Conservation (phyloP, 805 yeast species). For the Ogataea thermomethanolica region DNA sequence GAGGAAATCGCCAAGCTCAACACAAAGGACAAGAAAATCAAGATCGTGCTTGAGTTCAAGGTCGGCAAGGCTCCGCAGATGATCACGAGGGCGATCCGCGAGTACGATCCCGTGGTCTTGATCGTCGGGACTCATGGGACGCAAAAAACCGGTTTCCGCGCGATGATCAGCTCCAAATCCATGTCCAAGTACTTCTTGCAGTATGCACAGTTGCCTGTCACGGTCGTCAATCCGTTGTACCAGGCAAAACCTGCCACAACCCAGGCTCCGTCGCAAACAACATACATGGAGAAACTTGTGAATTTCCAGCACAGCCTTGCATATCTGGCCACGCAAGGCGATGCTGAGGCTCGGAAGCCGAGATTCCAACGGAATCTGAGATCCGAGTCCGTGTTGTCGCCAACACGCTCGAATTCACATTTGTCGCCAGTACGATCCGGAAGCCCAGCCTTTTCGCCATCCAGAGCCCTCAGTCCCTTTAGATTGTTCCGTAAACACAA, state of each 20-base stretch:
- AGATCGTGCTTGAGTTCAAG: slow-evolving; percentile 41
- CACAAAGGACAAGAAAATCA: slow-evolving; percentile 35
- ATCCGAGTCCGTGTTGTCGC: slow-evolving; percentile 17
- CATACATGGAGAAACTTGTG: slow-evolving; percentile 2
- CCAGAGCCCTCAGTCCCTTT: slow-evolving; percentile 32
- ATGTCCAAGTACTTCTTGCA: slow-evolving; percentile 47
- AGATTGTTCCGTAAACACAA: slow-evolving; percentile 22
- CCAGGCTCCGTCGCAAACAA: not conserved
- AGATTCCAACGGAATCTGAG: slow-evolving; percentile 25
- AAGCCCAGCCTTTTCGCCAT: slow-evolving; percentile 33
- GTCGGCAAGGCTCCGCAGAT: slow-evolving; percentile 42
- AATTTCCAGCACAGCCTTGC: slow-evolving; percentile 1
- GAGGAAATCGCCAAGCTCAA: slow-evolving; percentile 34
- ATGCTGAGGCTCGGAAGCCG: slow-evolving; percentile 14
- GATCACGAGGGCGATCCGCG: slow-evolving; percentile 39
- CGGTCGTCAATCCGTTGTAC: slow-evolving; percentile 40
- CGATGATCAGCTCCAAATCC: slow-evolving; percentile 39
- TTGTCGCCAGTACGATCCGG: slow-evolving; percentile 30
- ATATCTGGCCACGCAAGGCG: not conserved
- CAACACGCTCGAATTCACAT: slow-evolving; percentile 24
- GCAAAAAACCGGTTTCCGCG: slow-evolving; percentile 37
- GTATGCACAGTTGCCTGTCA: slow-evolving; percentile 43
- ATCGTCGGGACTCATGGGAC: slow-evolving; percentile 43
- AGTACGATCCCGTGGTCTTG: slow-evolving; percentile 43
- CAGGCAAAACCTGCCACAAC: not conserved